phyloP scores from a whole-genome alignment of 805 yeast species.

The Kuraishia hungarica region DNA sequence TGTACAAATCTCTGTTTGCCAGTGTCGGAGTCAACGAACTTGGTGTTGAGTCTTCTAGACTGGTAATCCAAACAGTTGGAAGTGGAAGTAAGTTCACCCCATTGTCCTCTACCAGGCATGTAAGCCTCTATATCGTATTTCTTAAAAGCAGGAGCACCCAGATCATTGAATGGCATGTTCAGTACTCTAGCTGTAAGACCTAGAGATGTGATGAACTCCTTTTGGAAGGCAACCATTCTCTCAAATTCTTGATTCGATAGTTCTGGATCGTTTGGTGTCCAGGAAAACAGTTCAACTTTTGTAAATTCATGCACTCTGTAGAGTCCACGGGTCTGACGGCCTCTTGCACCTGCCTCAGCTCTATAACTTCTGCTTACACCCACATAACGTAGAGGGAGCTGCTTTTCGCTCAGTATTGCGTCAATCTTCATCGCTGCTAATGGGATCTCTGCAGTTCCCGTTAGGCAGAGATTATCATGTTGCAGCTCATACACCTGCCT shows the following conservation, averaged over 20 bases:
- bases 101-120: conserved; percentile 89
- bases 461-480: conserved; percentile 46
- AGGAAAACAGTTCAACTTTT: conserved; percentile 83
- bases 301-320: conserved; percentile 96
- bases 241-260: conserved; percentile 45
- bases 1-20: conserved; percentile 46
- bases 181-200: conserved; percentile 78
- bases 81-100: conserved; percentile 83
- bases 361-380: conserved; percentile 85
- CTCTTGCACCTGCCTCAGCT: conserved; percentile 97
- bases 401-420: conserved; percentile 28
- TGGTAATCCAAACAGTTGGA: conserved; percentile 93
- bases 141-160: conserved; percentile 89
- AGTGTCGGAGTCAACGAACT: conserved; percentile 28
- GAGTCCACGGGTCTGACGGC: conserved; percentile 83
- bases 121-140: conserved; percentile 94
- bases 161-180: conserved; percentile 82
- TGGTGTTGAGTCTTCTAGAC: conserved; percentile 71
- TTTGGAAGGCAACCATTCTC: conserved; percentile 55
- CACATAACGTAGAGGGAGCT: conserved; percentile 52
- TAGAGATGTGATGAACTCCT: conserved; percentile 48
- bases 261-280: conserved; percentile 35
- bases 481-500: conserved; percentile 68
- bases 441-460: conserved; percentile 96
- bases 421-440: conserved; percentile 72